Conservation (phyloP, 306 rosid genomes). For the Rosa chinensis region DNA sequence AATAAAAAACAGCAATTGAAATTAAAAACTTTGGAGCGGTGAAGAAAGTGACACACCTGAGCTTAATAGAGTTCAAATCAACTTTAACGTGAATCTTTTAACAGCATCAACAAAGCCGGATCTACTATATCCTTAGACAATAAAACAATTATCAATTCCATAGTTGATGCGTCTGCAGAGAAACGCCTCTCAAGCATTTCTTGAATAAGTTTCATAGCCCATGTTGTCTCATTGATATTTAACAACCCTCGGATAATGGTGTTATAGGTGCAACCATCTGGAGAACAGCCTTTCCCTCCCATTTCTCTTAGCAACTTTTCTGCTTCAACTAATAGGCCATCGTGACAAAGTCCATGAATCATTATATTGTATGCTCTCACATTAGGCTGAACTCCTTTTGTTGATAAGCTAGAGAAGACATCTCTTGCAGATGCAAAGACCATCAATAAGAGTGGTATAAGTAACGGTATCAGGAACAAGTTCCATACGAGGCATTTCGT, state of each 20-base stretch:
- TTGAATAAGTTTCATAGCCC: neutral
- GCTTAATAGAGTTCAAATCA: too few relatives aligned
- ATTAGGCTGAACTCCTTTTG: neutral
- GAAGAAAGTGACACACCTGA: too few relatives aligned
- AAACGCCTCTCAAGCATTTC: neutral
- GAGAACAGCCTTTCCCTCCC: neutral
- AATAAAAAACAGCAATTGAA: too few relatives aligned
- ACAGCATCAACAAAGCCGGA: neutral
- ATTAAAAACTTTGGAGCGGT: too few relatives aligned
- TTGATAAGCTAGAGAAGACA: neutral
- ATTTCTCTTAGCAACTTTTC: neutral
- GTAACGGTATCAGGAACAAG: conserved; percentile 6
- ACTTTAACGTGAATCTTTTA: neutral
- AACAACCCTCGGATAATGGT: neutral
- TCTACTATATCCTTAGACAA: neutral
- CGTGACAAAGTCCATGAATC: neutral
- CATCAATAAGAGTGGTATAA: neutral
- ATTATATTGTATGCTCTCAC: neutral
- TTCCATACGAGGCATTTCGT: neutral
- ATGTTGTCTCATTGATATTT: neutral
- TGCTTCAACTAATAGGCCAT: neutral
- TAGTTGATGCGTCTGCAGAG: neutral
- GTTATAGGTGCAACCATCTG: neutral
- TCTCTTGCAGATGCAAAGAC: neutral
- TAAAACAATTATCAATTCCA: neutral